Percentiles rank a stretch among this genome's conserved stretches.
These are phyloP conservation scores for Russula sp. DNA, from an alignment of 768 basidiomycete genomes.

Conservation along the genomic window DNA sequence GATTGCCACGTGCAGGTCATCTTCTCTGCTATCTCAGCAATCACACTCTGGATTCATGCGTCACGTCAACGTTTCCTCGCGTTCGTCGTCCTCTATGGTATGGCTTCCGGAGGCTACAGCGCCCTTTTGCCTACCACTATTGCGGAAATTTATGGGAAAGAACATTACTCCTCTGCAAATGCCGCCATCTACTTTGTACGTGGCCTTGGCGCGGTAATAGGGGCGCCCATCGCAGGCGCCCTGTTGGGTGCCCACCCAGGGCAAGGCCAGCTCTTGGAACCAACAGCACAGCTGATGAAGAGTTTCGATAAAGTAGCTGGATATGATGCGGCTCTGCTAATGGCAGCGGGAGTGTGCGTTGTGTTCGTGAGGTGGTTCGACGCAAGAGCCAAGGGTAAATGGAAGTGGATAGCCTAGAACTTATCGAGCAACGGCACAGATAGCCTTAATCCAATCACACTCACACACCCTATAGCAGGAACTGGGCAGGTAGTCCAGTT, in stretches of 20 bases:
- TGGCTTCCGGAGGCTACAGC: conserved; percentile 47
- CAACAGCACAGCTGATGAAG: conserved; percentile 29
- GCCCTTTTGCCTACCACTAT: conserved; percentile 46
- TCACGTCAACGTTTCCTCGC: conserved; percentile 40
- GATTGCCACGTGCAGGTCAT: conserved; percentile 36
- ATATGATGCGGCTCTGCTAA: conserved; percentile 40
- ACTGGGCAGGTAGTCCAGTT: not conserved
- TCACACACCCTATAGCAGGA: not conserved
- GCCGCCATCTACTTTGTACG: conserved; percentile 44
- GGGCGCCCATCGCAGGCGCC: conserved; percentile 44
- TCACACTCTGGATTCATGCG: conserved; percentile 46
- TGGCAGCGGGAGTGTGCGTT: conserved; percentile 41
- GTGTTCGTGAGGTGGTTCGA: conserved; percentile 45
- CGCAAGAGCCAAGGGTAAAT: conserved; percentile 41
- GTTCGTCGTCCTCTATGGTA: conserved; percentile 44
- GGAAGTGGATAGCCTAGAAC: conserved; percentile 43
- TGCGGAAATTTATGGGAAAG: conserved; percentile 44
- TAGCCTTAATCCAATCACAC: conserved; percentile 4
- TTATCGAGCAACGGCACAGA: not conserved
- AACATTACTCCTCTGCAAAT: conserved; percentile 45
- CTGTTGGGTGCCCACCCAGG: conserved; percentile 39
- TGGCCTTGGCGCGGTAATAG: conserved; percentile 42
- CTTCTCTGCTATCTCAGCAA: conserved; percentile 41
- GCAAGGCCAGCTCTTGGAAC: conserved; percentile 1
- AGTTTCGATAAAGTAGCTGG: conserved; percentile 42